phyloP scores from a whole-genome alignment of 306 rosid species.

The Vicia faba region DNA sequence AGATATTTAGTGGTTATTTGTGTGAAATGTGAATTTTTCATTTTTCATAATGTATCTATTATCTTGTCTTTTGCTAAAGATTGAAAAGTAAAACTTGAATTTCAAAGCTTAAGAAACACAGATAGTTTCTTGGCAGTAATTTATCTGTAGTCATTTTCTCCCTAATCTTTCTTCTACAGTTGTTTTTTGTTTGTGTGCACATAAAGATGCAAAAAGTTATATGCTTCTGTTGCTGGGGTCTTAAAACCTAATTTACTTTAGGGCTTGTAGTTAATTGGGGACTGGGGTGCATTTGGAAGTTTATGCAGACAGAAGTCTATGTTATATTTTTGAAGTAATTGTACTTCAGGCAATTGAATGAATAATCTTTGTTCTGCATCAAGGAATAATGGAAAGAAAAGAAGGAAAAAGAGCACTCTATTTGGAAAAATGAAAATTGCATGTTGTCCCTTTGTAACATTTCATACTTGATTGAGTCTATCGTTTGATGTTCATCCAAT shows the following conservation, averaged over 20 bases:
- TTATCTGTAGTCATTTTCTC: conserved; percentile 10
- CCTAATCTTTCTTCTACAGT: not conserved
- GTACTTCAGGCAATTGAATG: conserved; percentile 20
- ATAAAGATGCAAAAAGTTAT: not conserved
- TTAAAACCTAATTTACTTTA: not conserved
- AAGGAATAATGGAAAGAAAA: conserved; percentile 33
- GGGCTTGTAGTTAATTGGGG: conserved; percentile 25
- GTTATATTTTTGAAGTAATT: conserved; percentile 14
- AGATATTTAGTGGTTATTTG: conserved; percentile 1
- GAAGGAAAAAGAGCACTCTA: conserved; percentile 12
- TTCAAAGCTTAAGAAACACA: conserved; percentile 28
- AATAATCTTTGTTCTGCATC: conserved; percentile 13
- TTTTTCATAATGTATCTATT: not conserved
- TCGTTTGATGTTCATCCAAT: not conserved
- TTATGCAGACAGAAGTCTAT: conserved; percentile 10
- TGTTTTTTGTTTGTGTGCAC: not conserved
- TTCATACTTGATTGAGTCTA: conserved; percentile 17
- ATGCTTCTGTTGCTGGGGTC: too few relatives aligned
- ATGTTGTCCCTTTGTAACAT: conserved; percentile 9
- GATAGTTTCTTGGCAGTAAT: conserved; percentile 16
- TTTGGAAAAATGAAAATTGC: conserved; percentile 18
- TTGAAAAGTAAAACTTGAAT: conserved; percentile 11
- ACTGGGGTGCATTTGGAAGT: conserved; percentile 22
- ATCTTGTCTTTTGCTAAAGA: conserved; percentile 18
- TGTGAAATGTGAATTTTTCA: not conserved